Evolutionary conservation across 768 basidiomycete genomes (phyloP), one percentile per base, ranked within the genome.

Genomic region (Mycena galopus): DNA sequence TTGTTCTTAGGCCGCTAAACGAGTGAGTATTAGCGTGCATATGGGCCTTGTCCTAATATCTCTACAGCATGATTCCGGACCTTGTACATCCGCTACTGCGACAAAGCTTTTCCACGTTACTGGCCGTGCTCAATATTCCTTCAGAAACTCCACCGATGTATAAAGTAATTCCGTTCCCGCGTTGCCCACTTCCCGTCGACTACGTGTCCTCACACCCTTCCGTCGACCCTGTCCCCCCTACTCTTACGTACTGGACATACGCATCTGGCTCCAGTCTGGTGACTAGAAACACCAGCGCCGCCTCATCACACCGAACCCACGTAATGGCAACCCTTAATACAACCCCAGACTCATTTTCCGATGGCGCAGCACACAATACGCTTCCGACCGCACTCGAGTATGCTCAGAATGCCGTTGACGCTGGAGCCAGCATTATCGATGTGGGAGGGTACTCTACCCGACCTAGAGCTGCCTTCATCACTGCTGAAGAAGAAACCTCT

Each of bases 341-440:
- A 8, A 98, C 97, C 0, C 97, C 97, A 3, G 97, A 99, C 82
- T 98, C 97, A 0, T 98, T 98, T 83, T 98, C 97, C 0, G 96
- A 98, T 73, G 96, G 96, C 12, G 87, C 91, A 0, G 78, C 81
- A 23, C 85, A 93, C 79, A 85, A 87, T 72, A 86, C 86, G 0
- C 74, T 91, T 14, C 74, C 86, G 0, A 79, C 85, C 12, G 94
- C 93, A 0, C 77, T 96, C 19, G 76, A 78, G 3, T 93, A 92
- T 72, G 84, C 86, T 0, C 72, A 78, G 4, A 61, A 82, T 4
- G 86, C 95, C 0, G 83, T 91, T 2, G 72, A 80, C 0, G 84
- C 84, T 0, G 93, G 93, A 1, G 92, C 94, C 0, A 86, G 90
- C 67, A 94, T 99, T 67, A 83, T 99, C 70, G 98, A 99, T 80